These are phyloP conservation scores for Ogataea saltuana DNA, from an alignment of 805 yeast species.

Conservation along the genomic window DNA sequence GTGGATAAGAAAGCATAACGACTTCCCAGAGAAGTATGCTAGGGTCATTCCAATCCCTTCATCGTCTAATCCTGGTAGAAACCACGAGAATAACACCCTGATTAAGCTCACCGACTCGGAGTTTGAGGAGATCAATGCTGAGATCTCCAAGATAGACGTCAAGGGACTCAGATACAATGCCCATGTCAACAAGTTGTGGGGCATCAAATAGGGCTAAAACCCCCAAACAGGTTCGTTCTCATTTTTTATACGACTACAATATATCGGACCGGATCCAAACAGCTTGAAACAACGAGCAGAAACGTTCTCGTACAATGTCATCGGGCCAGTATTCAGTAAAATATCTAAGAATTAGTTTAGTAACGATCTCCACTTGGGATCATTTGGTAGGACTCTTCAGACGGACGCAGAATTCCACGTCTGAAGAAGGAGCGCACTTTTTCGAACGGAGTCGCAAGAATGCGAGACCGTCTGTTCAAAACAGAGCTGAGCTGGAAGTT, in stretches of 20 bases:
- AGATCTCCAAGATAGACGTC: constrained; percentile 45
- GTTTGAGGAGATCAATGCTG: constrained; percentile 50
- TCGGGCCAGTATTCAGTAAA: no score
- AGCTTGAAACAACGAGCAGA: neutral
- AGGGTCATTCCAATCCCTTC: constrained; percentile 80
- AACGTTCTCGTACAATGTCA: no score
- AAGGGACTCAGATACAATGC: constrained; percentile 44
- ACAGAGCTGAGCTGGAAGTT: neutral
- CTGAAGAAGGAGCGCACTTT: neutral
- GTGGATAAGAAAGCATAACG: constrained; percentile 54
- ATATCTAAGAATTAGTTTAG: no score
- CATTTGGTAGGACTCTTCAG: constrained; percentile 2
- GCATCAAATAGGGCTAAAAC: neutral
- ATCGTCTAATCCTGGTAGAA: constrained; percentile 59
- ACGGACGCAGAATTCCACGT: neutral
- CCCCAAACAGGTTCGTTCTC: no score
- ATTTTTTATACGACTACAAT: no score
- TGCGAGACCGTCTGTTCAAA: neutral
- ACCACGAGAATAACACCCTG: constrained; percentile 57
- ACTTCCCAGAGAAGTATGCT: constrained; percentile 41
- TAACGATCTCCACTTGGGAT: neutral
- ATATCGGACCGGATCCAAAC: neutral
- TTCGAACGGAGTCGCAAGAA: neutral
- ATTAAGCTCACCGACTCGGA: constrained; percentile 56
- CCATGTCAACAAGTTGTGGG: constrained; percentile 4